phyloP scores from a whole-genome alignment of 2,329 filamentous ascomycete genomes.

The Metarhizium sp. region DNA sequence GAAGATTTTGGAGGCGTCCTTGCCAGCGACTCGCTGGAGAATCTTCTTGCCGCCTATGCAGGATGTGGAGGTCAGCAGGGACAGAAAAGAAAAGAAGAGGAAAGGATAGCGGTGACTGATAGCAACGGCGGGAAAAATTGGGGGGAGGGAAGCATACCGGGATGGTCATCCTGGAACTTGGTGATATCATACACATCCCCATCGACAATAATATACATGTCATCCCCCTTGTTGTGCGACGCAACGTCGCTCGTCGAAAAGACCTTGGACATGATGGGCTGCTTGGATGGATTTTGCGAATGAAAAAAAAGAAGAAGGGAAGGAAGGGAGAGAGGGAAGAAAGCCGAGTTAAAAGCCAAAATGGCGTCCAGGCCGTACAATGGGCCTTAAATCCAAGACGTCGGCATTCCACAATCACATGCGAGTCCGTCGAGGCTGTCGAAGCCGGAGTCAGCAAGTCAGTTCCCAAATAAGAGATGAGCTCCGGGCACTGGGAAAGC shows the following conservation, averaged over 20 bases:
- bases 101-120: not conserved
- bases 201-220: conserved; percentile 84
- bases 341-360: not conserved
- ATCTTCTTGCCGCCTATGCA: conserved; percentile 53
- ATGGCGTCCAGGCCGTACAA: not conserved
- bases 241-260: conserved; percentile 81
- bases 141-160: conserved; percentile 42
- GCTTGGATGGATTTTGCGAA: not conserved
- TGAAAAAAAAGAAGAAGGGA: not conserved
- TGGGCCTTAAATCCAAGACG: conserved; percentile 1
- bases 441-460: too few species aligned
- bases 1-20: conserved; percentile 59
- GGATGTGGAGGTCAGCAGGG: not conserved
- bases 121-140: not conserved
- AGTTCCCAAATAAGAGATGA: too few species aligned
- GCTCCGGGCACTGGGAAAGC: too few species aligned
- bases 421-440: not conserved
- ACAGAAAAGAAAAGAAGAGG: not conserved
- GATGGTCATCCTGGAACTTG: conserved; percentile 77
- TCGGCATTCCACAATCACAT: conserved; percentile 4
- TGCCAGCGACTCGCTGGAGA: conserved; percentile 52
- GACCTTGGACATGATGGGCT: conserved; percentile 66
- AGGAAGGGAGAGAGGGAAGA: not conserved
- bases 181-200: conserved; percentile 94
- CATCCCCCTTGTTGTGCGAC: conserved; percentile 79